Conservation (phyloP, 2,329 filamentous ascomycete species). For the Trichophyton rubrum region DNA sequence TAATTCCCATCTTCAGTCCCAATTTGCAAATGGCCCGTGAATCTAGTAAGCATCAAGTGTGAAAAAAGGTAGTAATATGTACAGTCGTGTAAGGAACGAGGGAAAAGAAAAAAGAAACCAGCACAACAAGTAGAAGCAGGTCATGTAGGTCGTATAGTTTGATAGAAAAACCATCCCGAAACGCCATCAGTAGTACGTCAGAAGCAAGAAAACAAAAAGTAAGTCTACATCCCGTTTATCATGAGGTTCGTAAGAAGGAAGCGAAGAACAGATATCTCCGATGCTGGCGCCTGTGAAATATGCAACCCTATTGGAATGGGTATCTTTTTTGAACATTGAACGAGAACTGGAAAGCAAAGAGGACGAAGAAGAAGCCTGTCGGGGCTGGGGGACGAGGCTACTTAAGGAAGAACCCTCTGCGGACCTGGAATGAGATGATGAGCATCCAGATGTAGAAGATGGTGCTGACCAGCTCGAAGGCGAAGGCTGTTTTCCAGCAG, state of each 20-base stretch:
- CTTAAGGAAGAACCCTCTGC: slow-evolving; percentile 13
- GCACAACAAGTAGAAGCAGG: no score
- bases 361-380: background rate
- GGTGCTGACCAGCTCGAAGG: slow-evolving; percentile 50
- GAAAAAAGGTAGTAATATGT: no score
- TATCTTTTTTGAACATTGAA: background rate
- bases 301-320: slow-evolving; percentile 48
- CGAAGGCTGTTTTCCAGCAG: slow-evolving; percentile 51
- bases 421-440: slow-evolving; percentile 47
- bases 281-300: slow-evolving; percentile 33
- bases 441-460: slow-evolving; percentile 58
- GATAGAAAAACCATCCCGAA: no score
- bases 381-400: background rate
- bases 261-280: background rate
- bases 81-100: no score
- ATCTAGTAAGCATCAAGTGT: no score
- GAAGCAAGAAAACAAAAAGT: no score
- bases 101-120: no score
- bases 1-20: no score
- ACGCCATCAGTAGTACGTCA: no score
- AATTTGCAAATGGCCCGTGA: no score
- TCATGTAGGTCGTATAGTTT: no score
- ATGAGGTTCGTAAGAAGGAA: background rate
- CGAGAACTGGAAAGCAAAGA: background rate
- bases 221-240: no score